A percentile compares a stretch with the other conserved stretches of the same genome.
Evolutionary conservation across 306 rosid species (phyloP).

Genomic region (Pueraria montana): DNA sequence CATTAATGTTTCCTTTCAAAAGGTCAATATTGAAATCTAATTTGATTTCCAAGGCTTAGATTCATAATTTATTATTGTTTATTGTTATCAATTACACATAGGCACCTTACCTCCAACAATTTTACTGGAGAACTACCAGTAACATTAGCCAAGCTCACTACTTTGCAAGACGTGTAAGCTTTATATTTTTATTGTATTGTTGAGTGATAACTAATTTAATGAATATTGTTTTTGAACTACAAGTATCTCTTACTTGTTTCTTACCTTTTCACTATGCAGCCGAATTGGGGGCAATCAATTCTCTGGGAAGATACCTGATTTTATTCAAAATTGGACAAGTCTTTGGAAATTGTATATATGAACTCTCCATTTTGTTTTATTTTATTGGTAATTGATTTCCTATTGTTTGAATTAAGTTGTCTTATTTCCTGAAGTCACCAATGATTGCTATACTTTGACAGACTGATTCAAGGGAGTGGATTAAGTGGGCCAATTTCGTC

Average conservation of each 20-base stretch:
- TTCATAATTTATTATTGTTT: neutral
- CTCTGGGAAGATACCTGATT: conserved; percentile 73
- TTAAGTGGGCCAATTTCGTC: too few relatives aligned
- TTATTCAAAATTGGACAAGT: conserved; percentile 65
- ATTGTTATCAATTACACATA: conserved; percentile 22
- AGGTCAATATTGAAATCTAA: neutral
- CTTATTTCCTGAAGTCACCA: too few relatives aligned
- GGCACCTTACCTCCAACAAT: conserved; percentile 70
- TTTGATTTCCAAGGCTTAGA: neutral
- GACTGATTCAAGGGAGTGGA: too few relatives aligned
- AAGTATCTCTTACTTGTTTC: neutral
- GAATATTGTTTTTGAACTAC: neutral
- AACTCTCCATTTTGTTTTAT: neutral
- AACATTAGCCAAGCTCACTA: conserved; percentile 59
- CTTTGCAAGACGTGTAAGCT: conserved; percentile 69
- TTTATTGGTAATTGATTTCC: too few relatives aligned
- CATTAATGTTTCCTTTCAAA: conserved; percentile 2
- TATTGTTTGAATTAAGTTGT: too few relatives aligned
- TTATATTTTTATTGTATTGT: neutral
- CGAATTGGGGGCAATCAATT: conserved; percentile 64
- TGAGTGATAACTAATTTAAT: neutral
- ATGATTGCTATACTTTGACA: too few relatives aligned
- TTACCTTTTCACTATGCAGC: conserved; percentile 42
- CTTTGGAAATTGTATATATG: conserved; percentile 62
- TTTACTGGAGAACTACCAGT: conserved; percentile 73